phyloP scores from a whole-genome alignment of 2,329 filamentous ascomycete genomes.

The Exophiala mesophila region DNA sequence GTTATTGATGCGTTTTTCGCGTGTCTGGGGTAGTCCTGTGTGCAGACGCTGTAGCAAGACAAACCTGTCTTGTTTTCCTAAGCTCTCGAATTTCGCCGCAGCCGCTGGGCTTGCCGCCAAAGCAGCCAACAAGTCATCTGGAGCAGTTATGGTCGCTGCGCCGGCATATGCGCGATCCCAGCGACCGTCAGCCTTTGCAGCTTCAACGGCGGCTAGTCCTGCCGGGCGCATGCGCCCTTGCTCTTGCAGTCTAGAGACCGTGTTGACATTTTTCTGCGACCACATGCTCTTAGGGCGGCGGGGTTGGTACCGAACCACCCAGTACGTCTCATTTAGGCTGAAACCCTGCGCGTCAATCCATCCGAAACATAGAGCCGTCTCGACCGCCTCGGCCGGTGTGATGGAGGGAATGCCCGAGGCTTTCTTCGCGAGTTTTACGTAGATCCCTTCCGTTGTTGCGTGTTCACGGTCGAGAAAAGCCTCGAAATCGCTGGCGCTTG shows the following conservation, averaged over 20 bases:
- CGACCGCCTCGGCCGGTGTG: slow-evolving; percentile 47
- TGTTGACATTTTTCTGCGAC: slow-evolving; percentile 56
- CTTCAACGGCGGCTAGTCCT: slow-evolving; percentile 49
- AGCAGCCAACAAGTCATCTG: slow-evolving; percentile 46
- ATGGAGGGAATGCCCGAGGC: slow-evolving; percentile 41
- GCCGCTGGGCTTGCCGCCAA: slow-evolving; percentile 36
- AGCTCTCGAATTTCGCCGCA: slow-evolving; percentile 37
- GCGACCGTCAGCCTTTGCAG: slow-evolving; percentile 53
- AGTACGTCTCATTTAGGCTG: slow-evolving; percentile 43
- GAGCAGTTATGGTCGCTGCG: slow-evolving; percentile 43
- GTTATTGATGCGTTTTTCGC: slow-evolving; percentile 39
- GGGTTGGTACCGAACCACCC: slow-evolving; percentile 55
- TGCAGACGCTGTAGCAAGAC: slow-evolving; percentile 44
- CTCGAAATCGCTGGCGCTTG: slow-evolving; percentile 31
- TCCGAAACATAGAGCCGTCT: slow-evolving; percentile 55
- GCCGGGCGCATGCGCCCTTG: slow-evolving; percentile 47
- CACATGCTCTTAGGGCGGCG: slow-evolving; percentile 52
- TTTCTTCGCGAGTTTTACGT: slow-evolving; percentile 50
- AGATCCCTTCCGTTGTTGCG: slow-evolving; percentile 36
- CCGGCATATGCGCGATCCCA: slow-evolving; percentile 56
- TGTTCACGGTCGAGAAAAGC: slow-evolving; percentile 40
- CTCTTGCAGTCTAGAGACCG: slow-evolving; percentile 42
- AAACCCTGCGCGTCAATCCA: slow-evolving; percentile 59
- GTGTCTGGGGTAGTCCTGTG: slow-evolving; percentile 34
- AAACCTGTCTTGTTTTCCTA: slow-evolving; percentile 47